phyloP scores from a whole-genome alignment of 192 early-diverging fungal species.

The Coemansia sp. region DNA sequence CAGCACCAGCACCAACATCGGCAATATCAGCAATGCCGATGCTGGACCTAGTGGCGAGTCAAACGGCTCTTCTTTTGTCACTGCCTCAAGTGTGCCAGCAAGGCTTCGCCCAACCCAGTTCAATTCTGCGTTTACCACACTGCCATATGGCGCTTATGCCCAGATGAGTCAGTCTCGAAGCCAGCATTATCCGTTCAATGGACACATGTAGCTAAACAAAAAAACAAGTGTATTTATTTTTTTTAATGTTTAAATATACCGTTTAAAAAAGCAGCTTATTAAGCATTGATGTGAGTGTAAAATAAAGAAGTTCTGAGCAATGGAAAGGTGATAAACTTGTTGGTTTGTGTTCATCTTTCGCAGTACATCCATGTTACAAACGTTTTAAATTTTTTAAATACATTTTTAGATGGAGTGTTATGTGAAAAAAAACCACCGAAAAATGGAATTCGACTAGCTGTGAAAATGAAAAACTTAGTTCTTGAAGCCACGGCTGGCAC shows the following conservation, averaged over 20 bases:
- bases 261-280: too few species aligned
- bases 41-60: neutral
- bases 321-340: too few species aligned
- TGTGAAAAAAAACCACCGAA: slow-evolving; percentile 15
- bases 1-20: neutral
- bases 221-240: too few species aligned
- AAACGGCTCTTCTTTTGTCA: neutral
- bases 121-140: slow-evolving; percentile 50
- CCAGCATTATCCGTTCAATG: slow-evolving; percentile 6
- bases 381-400: neutral
- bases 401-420: slow-evolving; percentile 4
- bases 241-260: too few species aligned
- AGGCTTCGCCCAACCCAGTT: slow-evolving; percentile 43
- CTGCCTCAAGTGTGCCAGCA: neutral
- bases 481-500: slow-evolving; percentile 98
- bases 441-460: slow-evolving; percentile 14
- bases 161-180: slow-evolving; percentile 20
- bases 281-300: too few species aligned
- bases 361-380: neutral
- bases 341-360: too few species aligned
- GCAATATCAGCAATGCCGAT: neutral
- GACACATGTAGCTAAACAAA: neutral
- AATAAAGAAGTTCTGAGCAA: too few species aligned
- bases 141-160: slow-evolving; percentile 42
- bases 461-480: slow-evolving; percentile 55